Evolutionary conservation across 1,284 basidiomycete genomes (phyloP).

Genomic region (Heterobasidion irregulare): DNA sequence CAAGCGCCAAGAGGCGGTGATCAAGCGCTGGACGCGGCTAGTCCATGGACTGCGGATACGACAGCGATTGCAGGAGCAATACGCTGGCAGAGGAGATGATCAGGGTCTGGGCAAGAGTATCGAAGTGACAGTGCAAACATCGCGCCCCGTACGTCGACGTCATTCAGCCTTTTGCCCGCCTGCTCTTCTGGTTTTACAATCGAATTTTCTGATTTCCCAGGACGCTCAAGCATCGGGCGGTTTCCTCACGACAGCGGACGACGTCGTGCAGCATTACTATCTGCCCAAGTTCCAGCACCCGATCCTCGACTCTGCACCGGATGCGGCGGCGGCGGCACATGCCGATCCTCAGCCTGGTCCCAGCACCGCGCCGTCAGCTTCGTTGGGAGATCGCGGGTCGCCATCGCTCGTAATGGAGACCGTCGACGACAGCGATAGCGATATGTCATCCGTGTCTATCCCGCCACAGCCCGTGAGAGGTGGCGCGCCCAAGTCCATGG

Average conservation of each 20-base stretch:
- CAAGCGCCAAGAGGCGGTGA: slow-evolving; percentile 73
- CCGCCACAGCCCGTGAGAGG: slow-evolving; percentile 9
- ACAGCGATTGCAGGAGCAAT: slow-evolving; percentile 76
- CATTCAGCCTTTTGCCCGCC: not conserved
- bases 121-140: not conserved
- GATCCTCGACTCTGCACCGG: slow-evolving; percentile 13
- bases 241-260: slow-evolving; percentile 63
- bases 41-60: slow-evolving; percentile 86
- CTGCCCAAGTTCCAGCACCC: slow-evolving; percentile 52
- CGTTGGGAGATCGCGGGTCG: not conserved
- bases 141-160: not conserved
- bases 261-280: slow-evolving; percentile 62
- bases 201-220: not conserved
- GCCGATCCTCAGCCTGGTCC: not conserved
- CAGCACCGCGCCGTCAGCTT: slow-evolving; percentile 1
- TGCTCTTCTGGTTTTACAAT: not conserved
- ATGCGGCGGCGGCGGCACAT: slow-evolving; percentile 4
- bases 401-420: slow-evolving; percentile 6
- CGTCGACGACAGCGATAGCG: slow-evolving; percentile 22
- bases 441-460: slow-evolving; percentile 22
- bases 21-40: slow-evolving; percentile 87
- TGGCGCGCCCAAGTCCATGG: slow-evolving; percentile 50
- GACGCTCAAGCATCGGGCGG: slow-evolving; percentile 33
- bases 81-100: slow-evolving; percentile 36
- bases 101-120: not conserved